phyloP scores from a whole-genome alignment of 2,329 filamentous ascomycete genomes.

The Fusarium sp. region DNA sequence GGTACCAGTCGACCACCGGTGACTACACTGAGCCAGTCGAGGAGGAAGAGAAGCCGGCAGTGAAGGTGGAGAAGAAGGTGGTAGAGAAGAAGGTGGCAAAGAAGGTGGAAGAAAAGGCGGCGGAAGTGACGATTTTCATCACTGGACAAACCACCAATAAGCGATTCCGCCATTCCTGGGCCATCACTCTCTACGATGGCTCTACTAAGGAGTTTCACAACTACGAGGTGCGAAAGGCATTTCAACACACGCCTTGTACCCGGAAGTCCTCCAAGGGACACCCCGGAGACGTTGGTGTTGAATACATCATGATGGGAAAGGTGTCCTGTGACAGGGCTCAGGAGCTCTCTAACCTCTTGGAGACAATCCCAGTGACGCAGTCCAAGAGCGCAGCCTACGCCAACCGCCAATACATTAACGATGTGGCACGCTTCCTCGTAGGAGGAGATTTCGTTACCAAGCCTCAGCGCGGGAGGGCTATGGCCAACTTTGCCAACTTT shows the following conservation, averaged over 20 bases:
- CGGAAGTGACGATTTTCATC: background rate
- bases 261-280: background rate
- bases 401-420: background rate
- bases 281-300: background rate
- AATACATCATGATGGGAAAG: background rate
- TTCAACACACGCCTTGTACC: background rate
- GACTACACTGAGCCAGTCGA: background rate
- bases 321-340: background rate
- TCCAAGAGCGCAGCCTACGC: background rate
- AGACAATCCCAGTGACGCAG: background rate
- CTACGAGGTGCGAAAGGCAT: background rate
- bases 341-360: background rate
- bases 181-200: background rate
- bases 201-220: fast-evolving
- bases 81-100: background rate
- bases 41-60: background rate
- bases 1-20: background rate
- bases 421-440: background rate
- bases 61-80: background rate
- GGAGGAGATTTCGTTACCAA: background rate
- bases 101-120: background rate
- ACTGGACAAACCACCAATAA: background rate
- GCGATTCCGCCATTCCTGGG: background rate
- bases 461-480: background rate
- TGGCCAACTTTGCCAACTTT: background rate